Conservation (phyloP, 768 basidiomycete species). For the Leccinellum rugosiceps region DNA sequence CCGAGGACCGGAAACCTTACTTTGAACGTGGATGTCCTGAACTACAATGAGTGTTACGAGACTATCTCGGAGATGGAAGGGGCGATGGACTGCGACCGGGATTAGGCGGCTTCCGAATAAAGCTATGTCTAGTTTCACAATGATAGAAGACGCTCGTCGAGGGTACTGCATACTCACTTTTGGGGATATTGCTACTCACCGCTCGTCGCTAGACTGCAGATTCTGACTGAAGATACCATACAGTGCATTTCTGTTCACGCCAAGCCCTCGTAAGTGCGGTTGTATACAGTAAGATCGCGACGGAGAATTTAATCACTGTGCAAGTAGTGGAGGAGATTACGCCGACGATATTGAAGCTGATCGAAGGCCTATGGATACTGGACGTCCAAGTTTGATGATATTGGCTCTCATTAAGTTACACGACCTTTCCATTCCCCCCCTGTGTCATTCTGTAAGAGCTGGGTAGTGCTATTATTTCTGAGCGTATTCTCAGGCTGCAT, state of each 20-base stretch:
- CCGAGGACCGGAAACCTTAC: not conserved
- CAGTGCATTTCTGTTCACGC: not conserved
- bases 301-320: not conserved
- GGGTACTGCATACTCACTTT: conserved; percentile 8
- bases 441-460: too few relatives aligned
- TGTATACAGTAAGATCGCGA: not conserved
- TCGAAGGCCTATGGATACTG: not conserved
- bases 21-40: not conserved
- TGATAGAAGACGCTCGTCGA: conserved; percentile 3
- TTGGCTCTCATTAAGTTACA: not conserved
- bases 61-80: conserved; percentile 7
- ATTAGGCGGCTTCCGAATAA: not conserved
- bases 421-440: not conserved
- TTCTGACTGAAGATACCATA: not conserved
- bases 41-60: conserved; percentile 3
- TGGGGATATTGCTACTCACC: not conserved
- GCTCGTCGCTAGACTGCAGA: not conserved
- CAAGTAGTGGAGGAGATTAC: not conserved
- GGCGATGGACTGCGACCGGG: conserved; percentile 1
- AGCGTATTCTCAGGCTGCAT: too few relatives aligned
- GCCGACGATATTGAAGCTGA: not conserved
- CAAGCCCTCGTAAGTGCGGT: not conserved
- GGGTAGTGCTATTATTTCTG: too few relatives aligned
- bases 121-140: not conserved
- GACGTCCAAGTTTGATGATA: conserved; percentile 6